Percentiles rank a stretch among this genome's conserved stretches.
phyloP scores from a whole-genome alignment of 176 grass and related monocot genomes.

The Musa acuminata region DNA sequence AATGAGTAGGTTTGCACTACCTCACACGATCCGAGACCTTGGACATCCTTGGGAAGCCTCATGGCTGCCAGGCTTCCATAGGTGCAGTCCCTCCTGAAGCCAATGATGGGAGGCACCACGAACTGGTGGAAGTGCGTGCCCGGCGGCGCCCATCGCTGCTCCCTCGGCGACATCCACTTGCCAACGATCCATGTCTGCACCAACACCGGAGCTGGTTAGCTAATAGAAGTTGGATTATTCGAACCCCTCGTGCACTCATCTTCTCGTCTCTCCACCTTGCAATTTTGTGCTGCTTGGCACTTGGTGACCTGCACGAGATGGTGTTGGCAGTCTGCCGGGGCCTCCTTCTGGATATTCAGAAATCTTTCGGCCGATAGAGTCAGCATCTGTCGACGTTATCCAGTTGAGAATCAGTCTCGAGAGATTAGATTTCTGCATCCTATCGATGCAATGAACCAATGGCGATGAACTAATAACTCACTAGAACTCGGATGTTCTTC shows the following conservation, averaged over 20 bases:
- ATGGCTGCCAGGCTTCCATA: conserved; percentile 16
- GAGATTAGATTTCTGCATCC: too few relatives aligned
- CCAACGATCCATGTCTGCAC: conserved; percentile 5
- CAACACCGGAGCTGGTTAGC: not conserved
- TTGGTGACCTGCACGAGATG: conserved; percentile 10
- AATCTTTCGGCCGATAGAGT: conserved; percentile 9
- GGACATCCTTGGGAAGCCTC: conserved; percentile 14
- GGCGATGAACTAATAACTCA: not conserved
- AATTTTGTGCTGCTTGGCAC: conserved; percentile 16
- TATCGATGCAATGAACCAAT: too few relatives aligned
- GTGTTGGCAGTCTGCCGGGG: not conserved
- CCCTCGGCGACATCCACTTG: conserved; percentile 7
- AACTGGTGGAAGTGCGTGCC: conserved; percentile 20
- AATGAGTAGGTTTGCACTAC: not conserved
- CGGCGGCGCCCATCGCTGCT: conserved; percentile 9
- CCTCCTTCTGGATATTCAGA: conserved; percentile 11
- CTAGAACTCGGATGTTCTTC: conserved; percentile 14
- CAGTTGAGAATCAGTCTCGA: not conserved
- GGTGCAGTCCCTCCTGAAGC: conserved; percentile 12
- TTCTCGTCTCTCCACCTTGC: conserved; percentile 2
- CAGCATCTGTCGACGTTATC: not conserved
- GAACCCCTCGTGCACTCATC: too few relatives aligned
- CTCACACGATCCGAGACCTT: conserved; percentile 5
- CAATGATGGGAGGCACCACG: conserved; percentile 11
- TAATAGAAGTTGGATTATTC: too few relatives aligned